Evolutionary conservation across 202 grass and related monocot species (phyloP).

Genomic region (Dendrocalamus latiflorus): DNA sequence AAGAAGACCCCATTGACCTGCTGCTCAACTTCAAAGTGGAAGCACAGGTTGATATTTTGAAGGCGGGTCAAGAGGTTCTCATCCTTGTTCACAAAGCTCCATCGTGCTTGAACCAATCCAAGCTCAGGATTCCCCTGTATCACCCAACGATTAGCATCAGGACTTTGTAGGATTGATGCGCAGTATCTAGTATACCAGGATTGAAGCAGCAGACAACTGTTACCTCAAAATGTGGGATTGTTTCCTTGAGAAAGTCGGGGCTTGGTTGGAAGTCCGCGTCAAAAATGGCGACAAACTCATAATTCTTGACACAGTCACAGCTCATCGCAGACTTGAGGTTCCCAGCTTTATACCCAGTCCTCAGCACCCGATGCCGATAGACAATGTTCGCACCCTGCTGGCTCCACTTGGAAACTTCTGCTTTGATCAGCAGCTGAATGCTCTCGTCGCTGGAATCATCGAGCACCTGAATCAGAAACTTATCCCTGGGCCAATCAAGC

Average conservation of each 20-base stretch:
- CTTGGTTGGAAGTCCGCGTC: slow-evolving; percentile 74
- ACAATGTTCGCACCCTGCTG: slow-evolving; percentile 55
- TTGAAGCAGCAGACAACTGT: background rate
- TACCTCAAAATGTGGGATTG: slow-evolving; percentile 75
- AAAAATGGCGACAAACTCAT: slow-evolving; percentile 74
- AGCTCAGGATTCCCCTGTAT: slow-evolving; percentile 61
- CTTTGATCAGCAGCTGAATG: slow-evolving; percentile 51
- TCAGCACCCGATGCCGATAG: slow-evolving; percentile 52
- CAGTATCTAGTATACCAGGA: background rate
- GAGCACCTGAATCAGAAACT: slow-evolving; percentile 64
- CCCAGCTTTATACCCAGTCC: slow-evolving; percentile 74
- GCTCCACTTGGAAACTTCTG: slow-evolving; percentile 63
- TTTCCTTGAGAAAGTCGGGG: slow-evolving; percentile 71
- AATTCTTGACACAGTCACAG: slow-evolving; percentile 68
- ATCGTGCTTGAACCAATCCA: slow-evolving; percentile 63
- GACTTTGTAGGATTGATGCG: background rate
- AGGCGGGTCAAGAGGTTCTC: no score
- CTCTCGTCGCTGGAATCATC: slow-evolving; percentile 66
- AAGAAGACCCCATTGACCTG: slow-evolving; percentile 66
- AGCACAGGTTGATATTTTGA: slow-evolving; percentile 75
- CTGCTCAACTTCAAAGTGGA: slow-evolving; percentile 85
- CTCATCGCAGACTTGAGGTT: slow-evolving; percentile 82
- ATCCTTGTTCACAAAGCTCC: slow-evolving; percentile 77
- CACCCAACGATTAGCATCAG: background rate
- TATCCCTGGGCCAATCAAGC: slow-evolving; percentile 64